Conservation (phyloP, 2,329 filamentous ascomycete species). For the Hypoxylon sp. region DNA sequence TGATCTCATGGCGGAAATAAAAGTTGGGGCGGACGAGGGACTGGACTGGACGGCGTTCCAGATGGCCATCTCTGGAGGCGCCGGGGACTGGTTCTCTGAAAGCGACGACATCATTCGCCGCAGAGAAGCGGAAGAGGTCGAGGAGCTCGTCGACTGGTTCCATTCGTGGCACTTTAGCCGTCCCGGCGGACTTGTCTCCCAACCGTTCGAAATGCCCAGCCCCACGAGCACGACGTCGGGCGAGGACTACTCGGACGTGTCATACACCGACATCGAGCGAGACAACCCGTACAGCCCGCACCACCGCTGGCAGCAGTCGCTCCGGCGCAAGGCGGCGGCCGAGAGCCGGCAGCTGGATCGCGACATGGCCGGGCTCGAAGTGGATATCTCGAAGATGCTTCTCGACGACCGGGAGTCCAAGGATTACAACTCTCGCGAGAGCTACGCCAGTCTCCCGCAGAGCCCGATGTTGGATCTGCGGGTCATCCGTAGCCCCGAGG, state of each 20-base stretch:
- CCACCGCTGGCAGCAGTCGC: constrained; percentile 47
- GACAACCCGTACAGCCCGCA: constrained; percentile 50
- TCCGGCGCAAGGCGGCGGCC: constrained; percentile 32
- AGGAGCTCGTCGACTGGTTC: constrained; percentile 67
- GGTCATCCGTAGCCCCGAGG: constrained; percentile 58
- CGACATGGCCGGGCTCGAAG: constrained; percentile 37
- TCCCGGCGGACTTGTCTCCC: constrained; percentile 58
- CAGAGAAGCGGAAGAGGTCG: constrained; percentile 62
- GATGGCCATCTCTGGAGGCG: constrained; percentile 73
- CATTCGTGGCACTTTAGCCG: constrained; percentile 64
- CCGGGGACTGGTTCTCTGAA: constrained; percentile 66
- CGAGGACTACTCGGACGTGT: constrained; percentile 51
- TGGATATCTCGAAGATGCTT: constrained; percentile 36
- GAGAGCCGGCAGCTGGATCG: constrained; percentile 35
- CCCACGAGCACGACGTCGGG: constrained; percentile 51
- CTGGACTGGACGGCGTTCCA: constrained; percentile 77
- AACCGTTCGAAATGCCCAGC: constrained; percentile 52
- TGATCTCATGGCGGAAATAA: constrained; percentile 58
- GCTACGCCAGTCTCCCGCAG: constrained; percentile 63
- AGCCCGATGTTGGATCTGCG: constrained; percentile 65
- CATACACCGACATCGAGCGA: constrained; percentile 50
- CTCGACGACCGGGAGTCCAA: constrained; percentile 25
- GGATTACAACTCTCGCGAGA: constrained; percentile 52
- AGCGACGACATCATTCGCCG: constrained; percentile 58
- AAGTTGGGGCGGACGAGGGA: constrained; percentile 63